Evolutionary conservation across 2,329 filamentous ascomycete genomes (phyloP), one percentile per base, ranked within the genome.

Genomic region (Penicillium sp.): DNA sequence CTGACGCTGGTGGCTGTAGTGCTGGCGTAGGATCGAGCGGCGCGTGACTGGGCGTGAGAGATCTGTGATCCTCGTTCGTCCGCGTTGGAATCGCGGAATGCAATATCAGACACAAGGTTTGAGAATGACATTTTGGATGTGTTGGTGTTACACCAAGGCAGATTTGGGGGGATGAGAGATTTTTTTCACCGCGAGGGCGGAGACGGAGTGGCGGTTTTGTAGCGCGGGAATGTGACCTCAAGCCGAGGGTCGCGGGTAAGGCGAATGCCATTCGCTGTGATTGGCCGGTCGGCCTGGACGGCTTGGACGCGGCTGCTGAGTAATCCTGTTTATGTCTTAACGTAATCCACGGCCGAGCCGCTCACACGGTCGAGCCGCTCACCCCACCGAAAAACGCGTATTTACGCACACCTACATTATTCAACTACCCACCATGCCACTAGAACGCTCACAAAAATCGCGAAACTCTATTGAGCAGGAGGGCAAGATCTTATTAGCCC

Each of bases 1-100:
- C 77, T 79, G 34, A 80, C 76, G 55, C 76, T 79, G 26, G 78
- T 80, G 4, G 78, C 76, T 34, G 74, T 66, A 26, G 77, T 79
- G 54, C 76, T 79, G 45, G 74, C 65, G 53, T 76, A 74, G 30
- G 76, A 78, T 40, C 73, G 68, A 46, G 75, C 71, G 34, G 68
- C 71, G 32, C 69, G 71, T 18, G 72, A 74, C 49, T 62, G 69
- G 13, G 71, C 70, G 42, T 64, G 67, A 9, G 77, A 79, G 27
- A 76, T 63, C 36, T 71, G 69, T 3, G 76, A 78, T 50, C 71
- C 71, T 30, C 67, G 69, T 46, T 78, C 76, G 52, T 74, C 72
- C n/a, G 55, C 56, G 39, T 69, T 63, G 12, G 66, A 59, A 56
- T 79, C 77, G 53, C 75, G 68, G 49, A 76, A 76, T 18, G 76